A percentile compares a stretch with the other conserved stretches of the same genome.
Conservation (phyloP, 2,329 filamentous ascomycete genomes). For the Balansia obtecta region DNA sequence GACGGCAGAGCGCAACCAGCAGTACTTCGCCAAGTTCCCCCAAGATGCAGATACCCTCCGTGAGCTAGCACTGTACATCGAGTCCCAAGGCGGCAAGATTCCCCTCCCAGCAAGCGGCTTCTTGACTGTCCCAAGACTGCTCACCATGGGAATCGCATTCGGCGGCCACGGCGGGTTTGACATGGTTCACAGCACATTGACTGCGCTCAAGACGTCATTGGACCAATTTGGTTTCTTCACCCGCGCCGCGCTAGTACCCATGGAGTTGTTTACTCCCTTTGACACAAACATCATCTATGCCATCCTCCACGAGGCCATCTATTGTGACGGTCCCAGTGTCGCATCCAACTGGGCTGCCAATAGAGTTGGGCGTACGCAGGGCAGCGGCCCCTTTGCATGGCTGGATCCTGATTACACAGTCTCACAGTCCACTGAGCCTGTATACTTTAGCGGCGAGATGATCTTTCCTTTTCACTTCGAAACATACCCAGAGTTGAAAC, state of each 20-base stretch:
- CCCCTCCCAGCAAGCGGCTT: constrained; percentile 58
- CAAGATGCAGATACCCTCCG: constrained; percentile 62
- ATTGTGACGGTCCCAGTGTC: constrained; percentile 54
- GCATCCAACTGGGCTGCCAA: constrained; percentile 66
- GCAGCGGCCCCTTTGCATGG: constrained; percentile 34
- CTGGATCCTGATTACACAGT: constrained; percentile 24
- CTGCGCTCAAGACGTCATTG: constrained; percentile 60
- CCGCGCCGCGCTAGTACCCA: constrained; percentile 50
- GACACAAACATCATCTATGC: constrained; percentile 75
- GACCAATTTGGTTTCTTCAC: constrained; percentile 66
- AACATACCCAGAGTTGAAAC: constrained; percentile 61
- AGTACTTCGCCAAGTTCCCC: constrained; percentile 77
- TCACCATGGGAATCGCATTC: constrained; percentile 67
- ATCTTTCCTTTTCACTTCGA: constrained; percentile 78
- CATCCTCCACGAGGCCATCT: constrained; percentile 77
- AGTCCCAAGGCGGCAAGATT: constrained; percentile 35
- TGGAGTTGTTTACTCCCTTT: constrained; percentile 58
- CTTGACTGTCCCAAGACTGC: constrained; percentile 61
- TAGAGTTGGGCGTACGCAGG: constrained; percentile 40
- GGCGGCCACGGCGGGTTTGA: constrained; percentile 72
- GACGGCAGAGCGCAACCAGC: constrained; percentile 57
- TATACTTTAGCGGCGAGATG: constrained; percentile 89
- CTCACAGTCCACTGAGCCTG: constrained; percentile 25
- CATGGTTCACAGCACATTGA: constrained; percentile 57
- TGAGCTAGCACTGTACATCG: constrained; percentile 52